These are phyloP conservation scores for Coniochaeta sp. DNA, from an alignment of 2,329 filamentous ascomycete genomes.

Conservation along the genomic window DNA sequence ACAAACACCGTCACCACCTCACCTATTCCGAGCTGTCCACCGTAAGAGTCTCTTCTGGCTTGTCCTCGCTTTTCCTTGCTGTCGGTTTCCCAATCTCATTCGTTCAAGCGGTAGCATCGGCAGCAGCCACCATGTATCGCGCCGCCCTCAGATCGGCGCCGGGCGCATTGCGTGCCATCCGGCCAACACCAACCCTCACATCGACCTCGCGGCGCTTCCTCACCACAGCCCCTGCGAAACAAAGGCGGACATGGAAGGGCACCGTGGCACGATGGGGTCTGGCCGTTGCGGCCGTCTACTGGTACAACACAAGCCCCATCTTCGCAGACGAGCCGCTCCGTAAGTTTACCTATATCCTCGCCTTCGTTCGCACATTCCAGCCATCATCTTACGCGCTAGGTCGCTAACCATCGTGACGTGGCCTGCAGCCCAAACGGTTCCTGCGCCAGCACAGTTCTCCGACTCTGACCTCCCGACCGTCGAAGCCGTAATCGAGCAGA, in stretches of 20 bases:
- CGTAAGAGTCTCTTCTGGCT: neutral
- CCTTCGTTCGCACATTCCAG: neutral
- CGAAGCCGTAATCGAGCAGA: slow-evolving; percentile 60
- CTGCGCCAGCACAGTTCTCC: slow-evolving; percentile 44
- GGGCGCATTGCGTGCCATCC: slow-evolving; percentile 33
- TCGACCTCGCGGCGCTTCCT: slow-evolving; percentile 40
- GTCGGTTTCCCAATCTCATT: neutral
- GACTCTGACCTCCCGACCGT: slow-evolving; percentile 56
- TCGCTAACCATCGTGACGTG: slow-evolving; percentile 3
- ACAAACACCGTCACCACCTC: neutral
- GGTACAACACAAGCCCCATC: slow-evolving; percentile 82
- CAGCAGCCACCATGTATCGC: slow-evolving; percentile 40
- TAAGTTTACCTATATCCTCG: slow-evolving; percentile 37
- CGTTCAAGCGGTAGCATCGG: slow-evolving; percentile 3
- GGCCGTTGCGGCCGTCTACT: slow-evolving; percentile 74
- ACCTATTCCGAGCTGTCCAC: neutral
- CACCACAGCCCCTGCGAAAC: slow-evolving; percentile 51
- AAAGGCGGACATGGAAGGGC: slow-evolving; percentile 77
- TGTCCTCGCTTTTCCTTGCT: slow-evolving; percentile 5
- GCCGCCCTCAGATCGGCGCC: slow-evolving; percentile 40
- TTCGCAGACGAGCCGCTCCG: slow-evolving; percentile 78
- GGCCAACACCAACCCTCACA: slow-evolving; percentile 26
- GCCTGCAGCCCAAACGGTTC: slow-evolving; percentile 20
- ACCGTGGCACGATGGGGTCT: slow-evolving; percentile 65
- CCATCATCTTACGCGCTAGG: slow-evolving; percentile 4